Percentiles rank a stretch among this genome's conserved stretches.
phyloP scores from a whole-genome alignment of 768 basidiomycete genomes.

The Russula sp. region DNA sequence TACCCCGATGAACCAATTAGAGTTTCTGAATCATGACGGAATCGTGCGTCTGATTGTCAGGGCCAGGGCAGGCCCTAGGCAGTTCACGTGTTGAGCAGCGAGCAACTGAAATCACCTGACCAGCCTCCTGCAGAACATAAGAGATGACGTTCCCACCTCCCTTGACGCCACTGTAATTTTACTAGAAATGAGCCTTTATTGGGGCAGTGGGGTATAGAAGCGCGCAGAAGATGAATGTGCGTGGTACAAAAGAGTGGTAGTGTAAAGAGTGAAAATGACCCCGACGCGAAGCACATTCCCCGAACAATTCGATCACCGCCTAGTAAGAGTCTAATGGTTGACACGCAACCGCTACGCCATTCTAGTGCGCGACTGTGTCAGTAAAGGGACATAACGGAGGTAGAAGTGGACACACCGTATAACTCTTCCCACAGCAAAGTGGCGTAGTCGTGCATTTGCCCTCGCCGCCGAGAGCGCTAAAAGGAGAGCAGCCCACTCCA shows the following conservation, averaged over 20 bases:
- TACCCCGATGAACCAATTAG: too few species aligned
- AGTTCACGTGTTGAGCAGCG: too few species aligned
- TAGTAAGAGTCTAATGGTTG: too few species aligned
- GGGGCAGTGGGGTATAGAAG: not conserved
- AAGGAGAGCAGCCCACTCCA: not conserved
- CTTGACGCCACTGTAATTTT: too few species aligned
- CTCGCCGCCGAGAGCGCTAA: not conserved
- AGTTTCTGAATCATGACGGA: too few species aligned
- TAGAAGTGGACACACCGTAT: not conserved
- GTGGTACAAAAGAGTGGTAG: conserved; percentile 12
- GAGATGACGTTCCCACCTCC: too few species aligned
- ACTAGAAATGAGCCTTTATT: too few species aligned
- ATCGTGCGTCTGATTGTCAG: too few species aligned
- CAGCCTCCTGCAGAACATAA: too few species aligned
- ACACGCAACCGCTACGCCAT: not conserved
- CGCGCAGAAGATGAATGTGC: not conserved
- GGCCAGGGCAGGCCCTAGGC: too few species aligned
- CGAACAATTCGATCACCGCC: too few species aligned
- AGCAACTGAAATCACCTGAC: too few species aligned
- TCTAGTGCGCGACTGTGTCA: not conserved
- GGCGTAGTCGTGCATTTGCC: not conserved
- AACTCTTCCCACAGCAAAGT: not conserved
- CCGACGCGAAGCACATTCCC: not conserved
- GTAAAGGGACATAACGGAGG: not conserved
- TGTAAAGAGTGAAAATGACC: conserved; percentile 14